Conservation (phyloP, 176 grass and related monocot genomes). For the Luzula sylvatica region DNA sequence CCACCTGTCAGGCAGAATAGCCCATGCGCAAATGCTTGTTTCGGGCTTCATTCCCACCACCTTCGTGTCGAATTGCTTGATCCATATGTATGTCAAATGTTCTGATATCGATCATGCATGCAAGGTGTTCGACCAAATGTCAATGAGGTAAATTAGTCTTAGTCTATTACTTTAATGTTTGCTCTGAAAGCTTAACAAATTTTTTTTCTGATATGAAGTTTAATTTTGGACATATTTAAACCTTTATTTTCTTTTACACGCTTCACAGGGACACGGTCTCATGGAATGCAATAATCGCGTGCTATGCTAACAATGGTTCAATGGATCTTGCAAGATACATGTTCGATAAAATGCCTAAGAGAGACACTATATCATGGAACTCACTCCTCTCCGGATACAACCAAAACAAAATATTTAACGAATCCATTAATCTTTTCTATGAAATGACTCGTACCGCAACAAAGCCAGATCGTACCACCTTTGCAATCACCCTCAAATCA, state of each 20-base stretch:
- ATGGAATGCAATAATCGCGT: conserved; percentile 64
- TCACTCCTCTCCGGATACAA: conserved; percentile 39
- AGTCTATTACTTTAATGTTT: not conserved
- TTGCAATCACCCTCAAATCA: conserved; percentile 54
- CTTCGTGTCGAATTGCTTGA: conserved; percentile 66
- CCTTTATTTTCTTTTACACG: too few species aligned
- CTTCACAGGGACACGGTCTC: conserved; percentile 36
- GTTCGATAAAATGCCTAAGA: conserved; percentile 41
- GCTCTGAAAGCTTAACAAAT: too few species aligned
- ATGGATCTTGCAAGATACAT: conserved; percentile 14
- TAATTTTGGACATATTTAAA: too few species aligned
- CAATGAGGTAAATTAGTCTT: not conserved
- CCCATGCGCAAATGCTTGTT: conserved; percentile 50
- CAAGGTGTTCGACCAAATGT: conserved; percentile 46
- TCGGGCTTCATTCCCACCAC: conserved; percentile 49
- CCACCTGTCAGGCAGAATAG: conserved; percentile 25
- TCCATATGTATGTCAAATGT: conserved; percentile 56
- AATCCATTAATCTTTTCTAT: conserved; percentile 34
- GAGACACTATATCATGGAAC: conserved; percentile 72
- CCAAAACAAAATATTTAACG: conserved; percentile 18
- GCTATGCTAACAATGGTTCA: conserved; percentile 22
- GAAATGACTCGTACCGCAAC: conserved; percentile 34
- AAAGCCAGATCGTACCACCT: conserved; percentile 34
- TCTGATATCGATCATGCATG: conserved; percentile 21
- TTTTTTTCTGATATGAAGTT: too few species aligned